Evolutionary conservation across 2,329 filamentous ascomycete genomes (phyloP).

Genomic region (Paraphaeosphaeria minitans): DNA sequence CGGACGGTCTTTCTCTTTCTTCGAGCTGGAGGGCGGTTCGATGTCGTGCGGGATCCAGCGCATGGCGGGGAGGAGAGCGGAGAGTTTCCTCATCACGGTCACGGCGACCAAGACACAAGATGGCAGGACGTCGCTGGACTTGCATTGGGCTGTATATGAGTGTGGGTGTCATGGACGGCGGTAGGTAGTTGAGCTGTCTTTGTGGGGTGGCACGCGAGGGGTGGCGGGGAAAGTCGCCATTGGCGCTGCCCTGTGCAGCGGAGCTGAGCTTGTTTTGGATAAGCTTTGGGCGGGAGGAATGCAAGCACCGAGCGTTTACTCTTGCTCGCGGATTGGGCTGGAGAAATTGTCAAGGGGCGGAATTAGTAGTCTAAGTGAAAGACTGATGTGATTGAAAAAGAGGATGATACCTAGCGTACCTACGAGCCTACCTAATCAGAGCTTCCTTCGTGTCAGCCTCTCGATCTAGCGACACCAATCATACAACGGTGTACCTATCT

Average conservation of each 20-base stretch:
- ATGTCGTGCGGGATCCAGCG: slow-evolving; percentile 38
- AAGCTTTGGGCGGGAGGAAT: slow-evolving; percentile 11
- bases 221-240: slow-evolving; percentile 10
- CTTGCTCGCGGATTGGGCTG: too few relatives aligned
- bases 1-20: slow-evolving; percentile 6
- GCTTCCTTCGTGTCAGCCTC: too few relatives aligned
- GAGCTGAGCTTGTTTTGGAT: slow-evolving; percentile 13
- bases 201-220: not conserved
- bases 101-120: not conserved
- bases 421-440: too few relatives aligned
- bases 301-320: not conserved
- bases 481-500: not conserved
- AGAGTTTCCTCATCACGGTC: not conserved
- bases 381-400: too few relatives aligned
- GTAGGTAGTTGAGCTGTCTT: not conserved
- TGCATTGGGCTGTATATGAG: not conserved
- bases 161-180: not conserved
- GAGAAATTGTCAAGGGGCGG: too few relatives aligned
- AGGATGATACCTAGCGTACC: too few relatives aligned
- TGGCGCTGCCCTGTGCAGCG: slow-evolving; percentile 6
- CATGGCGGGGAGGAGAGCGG: slow-evolving; percentile 23
- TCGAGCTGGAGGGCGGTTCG: slow-evolving; percentile 4
- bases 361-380: too few relatives aligned
- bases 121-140: not conserved
- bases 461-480: not conserved